Percentiles rank a stretch among this genome's conserved stretches.
These are phyloP conservation scores for Trifolium fragiferum DNA, from an alignment of 306 rosid genomes.

Conservation along the genomic window DNA sequence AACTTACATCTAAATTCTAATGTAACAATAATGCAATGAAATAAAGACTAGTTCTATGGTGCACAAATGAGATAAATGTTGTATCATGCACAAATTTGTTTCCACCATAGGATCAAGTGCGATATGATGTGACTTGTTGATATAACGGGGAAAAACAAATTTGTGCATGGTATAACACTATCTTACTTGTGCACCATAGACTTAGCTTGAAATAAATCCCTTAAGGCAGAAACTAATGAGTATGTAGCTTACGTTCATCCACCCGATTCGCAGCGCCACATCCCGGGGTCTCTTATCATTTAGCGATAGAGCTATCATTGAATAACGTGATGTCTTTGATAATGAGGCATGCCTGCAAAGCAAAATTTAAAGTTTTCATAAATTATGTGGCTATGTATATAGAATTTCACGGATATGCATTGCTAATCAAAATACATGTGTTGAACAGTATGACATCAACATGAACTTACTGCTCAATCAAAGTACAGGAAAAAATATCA, in stretches of 20 bases:
- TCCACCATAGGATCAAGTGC: too few relatives aligned
- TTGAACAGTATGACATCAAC: neutral
- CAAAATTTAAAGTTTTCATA: slow-evolving; percentile 35
- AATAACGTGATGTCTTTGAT: slow-evolving; percentile 72
- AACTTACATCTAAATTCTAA: neutral
- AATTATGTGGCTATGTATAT: neutral
- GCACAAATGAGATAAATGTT: too few relatives aligned
- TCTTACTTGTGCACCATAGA: too few relatives aligned
- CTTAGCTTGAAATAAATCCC: slow-evolving; percentile 6
- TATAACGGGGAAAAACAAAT: too few relatives aligned
- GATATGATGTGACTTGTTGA: too few relatives aligned
- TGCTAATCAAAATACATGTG: slow-evolving; percentile 26
- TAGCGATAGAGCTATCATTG: slow-evolving; percentile 83
- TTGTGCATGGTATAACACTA: too few relatives aligned
- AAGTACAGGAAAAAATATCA: slow-evolving; percentile 8
- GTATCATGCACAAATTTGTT: too few relatives aligned
- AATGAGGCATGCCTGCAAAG: slow-evolving; percentile 60
- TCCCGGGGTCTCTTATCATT: slow-evolving; percentile 89
- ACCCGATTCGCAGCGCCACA: slow-evolving; percentile 93
- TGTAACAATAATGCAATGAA: neutral
- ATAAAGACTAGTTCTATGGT: too few relatives aligned
- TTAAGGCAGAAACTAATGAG: slow-evolving; percentile 19
- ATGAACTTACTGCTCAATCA: neutral
- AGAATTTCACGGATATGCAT: slow-evolving; percentile 6
- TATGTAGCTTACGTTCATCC: slow-evolving; percentile 86